phyloP scores from a whole-genome alignment of 2,329 filamentous ascomycete species.

The Hypoxylon sp. region DNA sequence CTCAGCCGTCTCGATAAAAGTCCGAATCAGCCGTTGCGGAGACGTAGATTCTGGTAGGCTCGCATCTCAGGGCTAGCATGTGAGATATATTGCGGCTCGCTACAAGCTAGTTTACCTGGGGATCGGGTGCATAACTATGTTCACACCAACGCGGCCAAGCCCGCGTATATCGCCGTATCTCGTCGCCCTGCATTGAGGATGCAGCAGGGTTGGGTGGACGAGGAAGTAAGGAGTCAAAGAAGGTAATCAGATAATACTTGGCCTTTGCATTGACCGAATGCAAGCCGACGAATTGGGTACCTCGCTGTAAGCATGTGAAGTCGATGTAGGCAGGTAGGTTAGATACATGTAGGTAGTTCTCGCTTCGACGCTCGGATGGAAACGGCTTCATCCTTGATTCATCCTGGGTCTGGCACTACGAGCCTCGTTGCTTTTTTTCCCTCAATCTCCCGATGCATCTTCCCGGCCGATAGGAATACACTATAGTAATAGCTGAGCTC shows the following conservation, averaged over 20 bases:
- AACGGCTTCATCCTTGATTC: conserved; percentile 18
- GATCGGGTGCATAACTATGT: conserved; percentile 27
- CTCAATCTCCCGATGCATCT: conserved; percentile 23
- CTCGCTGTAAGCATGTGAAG: conserved; percentile 45
- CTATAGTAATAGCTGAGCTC: too few relatives aligned
- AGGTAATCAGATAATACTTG: conserved; percentile 30
- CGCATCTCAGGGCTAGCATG: conserved; percentile 33
- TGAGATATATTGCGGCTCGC: conserved; percentile 46
- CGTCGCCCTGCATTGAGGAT: conserved; percentile 28
- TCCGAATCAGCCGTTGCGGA: conserved; percentile 41
- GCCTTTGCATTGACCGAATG: conserved; percentile 48
- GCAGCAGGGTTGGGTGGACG: conserved; percentile 27
- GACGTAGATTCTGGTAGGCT: conserved; percentile 29
- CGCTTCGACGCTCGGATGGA: conserved; percentile 2
- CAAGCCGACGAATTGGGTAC: conserved; percentile 44
- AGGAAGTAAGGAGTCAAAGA: conserved; percentile 33
- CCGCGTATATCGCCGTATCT: conserved; percentile 17
- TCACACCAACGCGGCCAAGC: conserved; percentile 22
- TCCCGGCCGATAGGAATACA: conserved; percentile 32
- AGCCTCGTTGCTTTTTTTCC: conserved; percentile 4
- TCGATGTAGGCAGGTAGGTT: conserved; percentile 5
- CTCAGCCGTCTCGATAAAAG: conserved; percentile 41
- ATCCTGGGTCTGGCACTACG: conserved; percentile 1
- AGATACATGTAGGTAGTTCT: background rate
- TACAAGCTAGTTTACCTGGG: conserved; percentile 27